Evolutionary conservation across 1,139 yeast species (phyloP), one percentile per base, ranked within the genome.

Genomic region (Kluyveromyces marxianus): DNA sequence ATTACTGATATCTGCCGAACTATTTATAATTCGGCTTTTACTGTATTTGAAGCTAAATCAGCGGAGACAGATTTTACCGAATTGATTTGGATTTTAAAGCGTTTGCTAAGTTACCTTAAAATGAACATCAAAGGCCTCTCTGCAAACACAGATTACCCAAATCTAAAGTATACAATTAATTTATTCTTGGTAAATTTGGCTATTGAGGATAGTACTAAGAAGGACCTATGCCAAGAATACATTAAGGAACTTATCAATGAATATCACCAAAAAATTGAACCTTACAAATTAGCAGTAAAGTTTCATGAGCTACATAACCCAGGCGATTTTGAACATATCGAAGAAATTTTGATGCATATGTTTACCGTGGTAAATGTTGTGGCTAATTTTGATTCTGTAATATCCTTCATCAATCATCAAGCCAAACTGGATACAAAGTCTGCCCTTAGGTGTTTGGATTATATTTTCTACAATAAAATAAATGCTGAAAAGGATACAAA

Each of bases 1-100:
- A 36, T 56, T 4, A 33, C 58, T 6, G 62, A 58, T 39, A 32
- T 57, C n/a, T 50, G 57, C 27, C 47, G 61, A 35, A 48, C 55
- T 6, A 49, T 55, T 10, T 57, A 56, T 38, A 59, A 59, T 38
- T 33, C 58, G 2, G 43, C 50, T 2, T 25, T 53, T 14, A 30
- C 37, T 4, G 36, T 53, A 14, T 46, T 45, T 10, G 40, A 44
- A 8, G 37, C 42, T 4, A 24, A 41, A 4, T 30, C 27, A 2
- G 30, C 4, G 4, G 27, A 41, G 24, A 25, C 33, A n/a, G 25
- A 31, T 4, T 24, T 29, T 7, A 28, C 36, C 25, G 44, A 46
- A 31, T 29, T 50, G 7, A 39, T 45, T 4, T 39, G 41, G 27
- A 50, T 53, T 27, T 31, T 56, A 8, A 37, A 42, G 24, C 39